phyloP scores from a whole-genome alignment of 306 rosid genomes.

The Acacia confusa region DNA sequence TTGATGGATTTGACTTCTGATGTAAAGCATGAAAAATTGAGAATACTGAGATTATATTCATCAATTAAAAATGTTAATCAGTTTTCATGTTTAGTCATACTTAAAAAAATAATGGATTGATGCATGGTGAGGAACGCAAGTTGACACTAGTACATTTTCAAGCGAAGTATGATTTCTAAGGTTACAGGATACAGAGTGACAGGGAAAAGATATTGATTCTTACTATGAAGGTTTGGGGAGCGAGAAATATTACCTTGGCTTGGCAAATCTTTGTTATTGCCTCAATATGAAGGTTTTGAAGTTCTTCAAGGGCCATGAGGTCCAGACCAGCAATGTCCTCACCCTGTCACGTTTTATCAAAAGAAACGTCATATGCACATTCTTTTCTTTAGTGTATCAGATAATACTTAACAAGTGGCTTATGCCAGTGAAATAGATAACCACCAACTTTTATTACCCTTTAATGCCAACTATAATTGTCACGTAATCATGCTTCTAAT shows the following conservation, averaged over 20 bases:
- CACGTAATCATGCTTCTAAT: background rate
- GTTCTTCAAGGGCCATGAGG: constrained; percentile 61
- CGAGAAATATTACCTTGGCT: constrained; percentile 56
- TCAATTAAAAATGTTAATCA: background rate
- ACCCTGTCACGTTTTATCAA: constrained; percentile 42
- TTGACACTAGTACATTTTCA: background rate
- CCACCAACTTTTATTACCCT: background rate
- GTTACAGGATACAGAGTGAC: background rate
- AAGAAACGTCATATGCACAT: constrained; percentile 10
- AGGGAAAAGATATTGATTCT: background rate
- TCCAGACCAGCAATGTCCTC: constrained; percentile 64
- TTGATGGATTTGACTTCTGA: background rate
- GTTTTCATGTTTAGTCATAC: background rate
- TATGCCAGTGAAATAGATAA: background rate
- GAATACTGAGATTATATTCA: background rate
- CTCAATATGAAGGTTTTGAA: constrained; percentile 75
- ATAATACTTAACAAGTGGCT: constrained; percentile 7
- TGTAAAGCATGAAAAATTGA: background rate
- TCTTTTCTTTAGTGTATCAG: background rate
- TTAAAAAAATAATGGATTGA: background rate
- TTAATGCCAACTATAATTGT: background rate
- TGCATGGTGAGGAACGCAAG: background rate
- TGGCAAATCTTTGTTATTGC: constrained; percentile 78
- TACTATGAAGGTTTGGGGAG: background rate
- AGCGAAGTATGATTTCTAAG: background rate